Evolutionary conservation across 768 basidiomycete genomes (phyloP), one percentile per base, ranked within the genome.

Genomic region (Guyanaporus albipodus): DNA sequence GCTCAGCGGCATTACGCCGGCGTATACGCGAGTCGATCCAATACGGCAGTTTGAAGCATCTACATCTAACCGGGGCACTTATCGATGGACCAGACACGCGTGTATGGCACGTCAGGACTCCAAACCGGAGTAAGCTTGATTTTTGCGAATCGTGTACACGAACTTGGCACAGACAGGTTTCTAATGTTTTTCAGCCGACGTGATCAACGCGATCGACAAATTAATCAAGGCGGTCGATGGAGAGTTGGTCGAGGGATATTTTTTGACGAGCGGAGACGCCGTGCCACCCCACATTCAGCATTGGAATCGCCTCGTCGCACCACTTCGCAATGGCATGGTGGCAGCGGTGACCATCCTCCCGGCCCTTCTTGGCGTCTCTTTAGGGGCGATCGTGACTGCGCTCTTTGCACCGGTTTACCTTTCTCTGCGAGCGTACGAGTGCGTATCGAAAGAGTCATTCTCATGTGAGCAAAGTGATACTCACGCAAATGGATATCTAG

Each of bases 241-340:
- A 22, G 51, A 57, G 11, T 27, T 58, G 4, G 47, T 32, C 7
- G 54, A 59, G 29, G 46, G 56, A 8, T 49, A 52, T 19, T 36
- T 61, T 21, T 43, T 53, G 47, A 49, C 49, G 14, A 34, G 53
- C 8, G 56, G 54, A 6, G 56, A 61, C 18, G 9, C 40, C 1
- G 45, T 56, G 3, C 31, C 56, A 3, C 59, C 59, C 4, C 53
- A 53, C 24, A 48, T 60, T 22, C 22, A 22, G 22, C 59, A 60
- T 19, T 60, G 59, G 59, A 10, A 52, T n/a, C 48, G 59, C 6
- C 51, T 59, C 17, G 10, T 28, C 12, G 18, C 31, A 7, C 2
- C 49, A 5, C 9, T 60, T 15, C 45, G 46, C 18, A 21, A 49
- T 12, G 28, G 36, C 26, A 4, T 38, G 2, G 44, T 54, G 11